These are phyloP conservation scores for Fusarium goolgardi DNA, from an alignment of 2,329 filamentous ascomycete genomes.

Conservation along the genomic window DNA sequence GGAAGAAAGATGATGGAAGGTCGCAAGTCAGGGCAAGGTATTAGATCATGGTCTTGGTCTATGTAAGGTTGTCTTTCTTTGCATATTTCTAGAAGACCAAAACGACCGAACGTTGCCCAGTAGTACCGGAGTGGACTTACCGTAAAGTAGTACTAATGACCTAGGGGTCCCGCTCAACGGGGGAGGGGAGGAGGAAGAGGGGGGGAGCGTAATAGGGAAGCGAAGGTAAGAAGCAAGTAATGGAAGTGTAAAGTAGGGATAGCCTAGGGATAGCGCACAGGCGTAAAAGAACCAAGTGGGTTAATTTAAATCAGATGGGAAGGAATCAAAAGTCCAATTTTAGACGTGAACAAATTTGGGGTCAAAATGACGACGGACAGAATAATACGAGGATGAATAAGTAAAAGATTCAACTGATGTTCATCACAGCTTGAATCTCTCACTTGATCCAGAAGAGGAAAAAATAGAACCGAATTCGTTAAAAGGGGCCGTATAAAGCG, in stretches of 20 bases:
- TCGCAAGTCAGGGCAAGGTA: no score
- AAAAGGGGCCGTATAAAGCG: constrained; percentile 21
- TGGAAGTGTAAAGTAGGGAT: background rate
- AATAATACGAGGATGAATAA: background rate
- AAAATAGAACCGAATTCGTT: constrained; percentile 5
- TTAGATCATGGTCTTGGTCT: no score
- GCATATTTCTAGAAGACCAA: no score
- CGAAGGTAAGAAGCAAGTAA: background rate
- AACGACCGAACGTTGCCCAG: no score
- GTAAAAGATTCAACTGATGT: background rate
- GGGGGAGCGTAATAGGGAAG: constrained; percentile 3
- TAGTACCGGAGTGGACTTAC: no score
- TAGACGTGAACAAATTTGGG: constrained; percentile 13
- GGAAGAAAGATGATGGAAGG: no score
- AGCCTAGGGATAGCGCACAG: constrained; percentile 27
- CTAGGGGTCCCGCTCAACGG: constrained; percentile 34
- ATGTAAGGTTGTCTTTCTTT: no score
- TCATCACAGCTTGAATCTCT: background rate
- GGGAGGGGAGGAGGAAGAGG: background rate
- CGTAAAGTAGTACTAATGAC: no score
- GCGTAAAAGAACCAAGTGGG: constrained; percentile 33
- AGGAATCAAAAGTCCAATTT: constrained; percentile 29
- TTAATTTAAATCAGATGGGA: constrained; percentile 32
- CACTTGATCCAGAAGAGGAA: background rate
- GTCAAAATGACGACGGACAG: background rate